Evolutionary conservation across 768 basidiomycete genomes (phyloP), one percentile per base, ranked within the genome.

Genomic region (Daedaleopsis sinensis): DNA sequence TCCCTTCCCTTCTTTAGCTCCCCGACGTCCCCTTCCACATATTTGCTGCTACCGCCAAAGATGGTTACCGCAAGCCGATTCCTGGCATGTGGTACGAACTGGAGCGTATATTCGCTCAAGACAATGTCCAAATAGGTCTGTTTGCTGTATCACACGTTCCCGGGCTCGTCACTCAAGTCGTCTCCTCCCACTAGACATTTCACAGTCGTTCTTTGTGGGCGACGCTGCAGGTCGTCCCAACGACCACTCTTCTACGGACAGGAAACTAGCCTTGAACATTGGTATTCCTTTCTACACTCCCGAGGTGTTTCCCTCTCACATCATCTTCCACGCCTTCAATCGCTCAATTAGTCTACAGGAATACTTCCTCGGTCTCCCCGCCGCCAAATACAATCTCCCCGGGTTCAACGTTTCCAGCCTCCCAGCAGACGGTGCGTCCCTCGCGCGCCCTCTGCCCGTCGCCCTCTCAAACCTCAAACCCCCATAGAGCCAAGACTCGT

Each of bases 31-130:
- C 94, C 0, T 89, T 97, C 68, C 85, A 84, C 47, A 65, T 96
- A 38, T 82, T 94, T 58, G 94, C 91, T 9, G 94, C 94, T 0
- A 85, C 82, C 1, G 84, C 80, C 6, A 86, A 81, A 64, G 94
- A 96, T 67, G 80, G 80, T 36, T 93, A 84, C 67, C 79, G 95
- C 16, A 97, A 97, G 73, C 95, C 95, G 4, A 88, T 92, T 79
- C 85, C 84, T 12, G 93, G 93, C 3, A 94, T 96, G 82, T 96
- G 89, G 87, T 78, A 82, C 58, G 87, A 88, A 63, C 74, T 96
- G 49, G 83, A 87, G 66, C 78, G 77, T 2, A 78, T 91, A 39
- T 91, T 87, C 67, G 73, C 72, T 7, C 75, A 82, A 59, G 82
- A 85, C 37, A 81, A 82, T 12, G 74, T 89, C 7, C 71, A 78